Percentiles rank a stretch among this genome's conserved stretches.
These are phyloP conservation scores for Dichomitus squalens DNA, from an alignment of 1,284 basidiomycete species.

Conservation along the genomic window DNA sequence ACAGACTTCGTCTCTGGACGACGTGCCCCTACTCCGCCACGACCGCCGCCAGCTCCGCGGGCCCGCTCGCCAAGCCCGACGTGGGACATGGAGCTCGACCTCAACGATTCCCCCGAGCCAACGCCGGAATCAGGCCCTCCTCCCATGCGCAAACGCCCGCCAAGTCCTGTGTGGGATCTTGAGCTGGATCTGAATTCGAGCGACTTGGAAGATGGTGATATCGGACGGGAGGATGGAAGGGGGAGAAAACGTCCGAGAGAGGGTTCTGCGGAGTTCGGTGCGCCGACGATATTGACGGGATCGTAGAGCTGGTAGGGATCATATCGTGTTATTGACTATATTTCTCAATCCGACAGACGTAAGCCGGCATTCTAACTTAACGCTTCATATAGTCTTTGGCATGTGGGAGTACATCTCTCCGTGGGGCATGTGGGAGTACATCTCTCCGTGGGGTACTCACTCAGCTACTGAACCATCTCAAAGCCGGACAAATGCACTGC, in stretches of 20 bases:
- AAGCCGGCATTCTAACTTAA: no score
- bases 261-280: slow-evolving; percentile 23
- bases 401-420: no score
- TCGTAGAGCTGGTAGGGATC: neutral
- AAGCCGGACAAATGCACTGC: no score
- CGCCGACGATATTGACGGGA: slow-evolving; percentile 17
- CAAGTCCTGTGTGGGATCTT: slow-evolving; percentile 59
- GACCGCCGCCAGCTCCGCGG: slow-evolving; percentile 10
- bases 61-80: slow-evolving; percentile 29
- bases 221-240: neutral
- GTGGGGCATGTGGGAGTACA: no score
- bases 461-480: no score
- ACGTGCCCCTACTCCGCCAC: slow-evolving; percentile 10
- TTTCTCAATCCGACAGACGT: neutral
- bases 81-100: slow-evolving; percentile 45
- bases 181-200: slow-evolving; percentile 49
- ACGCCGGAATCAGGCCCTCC: slow-evolving; percentile 19
- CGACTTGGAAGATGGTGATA: slow-evolving; percentile 25
- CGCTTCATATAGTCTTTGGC: no score
- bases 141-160: slow-evolving; percentile 16
- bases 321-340: neutral
- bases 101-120: slow-evolving; percentile 31
- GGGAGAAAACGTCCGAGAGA: slow-evolving; percentile 16
- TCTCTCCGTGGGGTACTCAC: no score
- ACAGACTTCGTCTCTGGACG: neutral